Evolutionary conservation across 164 flowering plant species (phyloP).

Genomic region (Tinospora cordifolia): DNA sequence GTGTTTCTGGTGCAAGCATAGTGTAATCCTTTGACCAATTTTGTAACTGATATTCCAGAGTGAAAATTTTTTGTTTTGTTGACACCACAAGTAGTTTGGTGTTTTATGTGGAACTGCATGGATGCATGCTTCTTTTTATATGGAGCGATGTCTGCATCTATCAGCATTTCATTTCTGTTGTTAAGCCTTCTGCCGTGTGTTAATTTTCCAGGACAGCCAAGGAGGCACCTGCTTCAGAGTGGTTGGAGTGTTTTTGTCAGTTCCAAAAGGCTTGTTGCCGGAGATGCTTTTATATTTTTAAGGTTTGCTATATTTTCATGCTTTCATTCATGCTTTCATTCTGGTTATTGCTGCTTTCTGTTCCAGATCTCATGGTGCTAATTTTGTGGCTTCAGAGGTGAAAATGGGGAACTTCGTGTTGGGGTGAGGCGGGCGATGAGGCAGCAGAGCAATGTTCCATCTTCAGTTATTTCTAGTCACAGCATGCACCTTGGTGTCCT

Average conservation of each 20-base stretch:
- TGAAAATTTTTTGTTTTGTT: not conserved
- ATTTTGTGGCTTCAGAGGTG: conserved; percentile 29
- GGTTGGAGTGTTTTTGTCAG: conserved; percentile 99
- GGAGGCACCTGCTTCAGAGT: conserved; percentile 92
- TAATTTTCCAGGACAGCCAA: conserved; percentile 70
- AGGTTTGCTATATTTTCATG: conserved; percentile 38
- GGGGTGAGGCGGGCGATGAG: conserved; percentile 94
- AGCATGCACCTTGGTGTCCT: conserved; percentile 62
- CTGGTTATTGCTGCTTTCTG: not conserved
- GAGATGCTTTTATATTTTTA: conserved; percentile 94
- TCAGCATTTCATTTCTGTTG: not conserved
- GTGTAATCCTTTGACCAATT: not conserved
- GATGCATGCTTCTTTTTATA: not conserved
- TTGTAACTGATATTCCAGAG: not conserved
- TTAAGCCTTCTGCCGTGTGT: not conserved
- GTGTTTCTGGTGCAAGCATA: not conserved
- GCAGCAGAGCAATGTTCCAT: conserved; percentile 71
- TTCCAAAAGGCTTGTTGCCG: conserved; percentile 94
- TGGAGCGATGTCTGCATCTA: not conserved
- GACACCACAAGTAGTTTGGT: not conserved
- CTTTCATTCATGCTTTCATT: not conserved
- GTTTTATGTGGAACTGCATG: not conserved
- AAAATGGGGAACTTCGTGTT: conserved; percentile 89
- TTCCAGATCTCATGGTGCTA: not conserved
- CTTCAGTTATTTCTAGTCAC: conserved; percentile 39